phyloP scores from a whole-genome alignment of 768 basidiomycete genomes.

The Lactarius hengduanensis region DNA sequence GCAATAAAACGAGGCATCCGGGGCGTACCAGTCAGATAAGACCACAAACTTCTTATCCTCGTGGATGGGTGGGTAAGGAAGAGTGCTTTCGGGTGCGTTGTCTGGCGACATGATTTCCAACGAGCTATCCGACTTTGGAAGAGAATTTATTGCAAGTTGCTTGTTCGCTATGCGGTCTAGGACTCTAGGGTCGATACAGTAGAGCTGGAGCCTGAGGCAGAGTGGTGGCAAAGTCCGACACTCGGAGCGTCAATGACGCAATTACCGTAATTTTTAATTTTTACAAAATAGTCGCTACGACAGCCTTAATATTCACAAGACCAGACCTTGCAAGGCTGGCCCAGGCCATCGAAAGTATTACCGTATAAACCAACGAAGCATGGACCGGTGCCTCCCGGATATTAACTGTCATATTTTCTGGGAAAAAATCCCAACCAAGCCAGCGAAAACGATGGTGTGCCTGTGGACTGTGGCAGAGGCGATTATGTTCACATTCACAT shows the following conservation, averaged over 20 bases:
- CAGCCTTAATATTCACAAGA: not conserved
- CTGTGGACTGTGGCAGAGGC: not conserved
- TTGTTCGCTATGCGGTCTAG: not conserved
- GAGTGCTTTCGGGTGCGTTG: slow-evolving; percentile 56
- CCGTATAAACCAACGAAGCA: not conserved
- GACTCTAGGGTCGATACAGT: not conserved
- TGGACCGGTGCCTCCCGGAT: not conserved
- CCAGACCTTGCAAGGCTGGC: not conserved
- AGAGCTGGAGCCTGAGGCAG: not conserved
- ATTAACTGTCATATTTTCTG: not conserved
- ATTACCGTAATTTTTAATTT: not conserved
- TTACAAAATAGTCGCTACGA: not conserved
- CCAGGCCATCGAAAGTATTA: not conserved
- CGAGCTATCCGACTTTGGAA: not conserved
- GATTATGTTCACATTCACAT: not conserved
- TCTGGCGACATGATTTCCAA: slow-evolving; percentile 20
- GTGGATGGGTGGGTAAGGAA: slow-evolving; percentile 81
- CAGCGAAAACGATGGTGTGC: not conserved
- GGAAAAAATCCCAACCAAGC: too few species aligned
- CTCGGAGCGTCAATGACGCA: not conserved
- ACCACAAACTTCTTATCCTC: slow-evolving; percentile 80
- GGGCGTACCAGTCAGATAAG: slow-evolving; percentile 83
- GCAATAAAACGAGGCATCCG: slow-evolving; percentile 4
- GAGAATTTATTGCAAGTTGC: not conserved
- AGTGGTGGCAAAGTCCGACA: not conserved